These are phyloP conservation scores for Psilocybe cyanescens DNA, from an alignment of 768 basidiomycete genomes.

Conservation along the genomic window DNA sequence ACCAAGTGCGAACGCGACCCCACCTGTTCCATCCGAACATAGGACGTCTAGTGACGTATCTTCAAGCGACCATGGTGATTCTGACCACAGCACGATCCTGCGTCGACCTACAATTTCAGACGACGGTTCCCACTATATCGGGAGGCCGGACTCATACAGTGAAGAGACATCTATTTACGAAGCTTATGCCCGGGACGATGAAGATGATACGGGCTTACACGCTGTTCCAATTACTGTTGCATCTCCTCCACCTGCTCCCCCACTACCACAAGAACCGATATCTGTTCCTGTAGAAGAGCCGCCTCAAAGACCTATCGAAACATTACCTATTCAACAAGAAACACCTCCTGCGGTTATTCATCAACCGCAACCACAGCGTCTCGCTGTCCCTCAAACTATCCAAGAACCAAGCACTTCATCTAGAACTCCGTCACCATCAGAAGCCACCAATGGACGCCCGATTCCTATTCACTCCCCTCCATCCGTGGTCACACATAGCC, in stretches of 20 bases:
- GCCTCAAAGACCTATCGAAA: conserved; percentile 13
- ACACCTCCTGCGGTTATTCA: conserved; percentile 51
- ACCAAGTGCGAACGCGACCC: conserved; percentile 25
- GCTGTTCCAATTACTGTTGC: neutral
- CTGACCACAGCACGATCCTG: conserved; percentile 38
- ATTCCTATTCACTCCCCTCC: conserved; percentile 32
- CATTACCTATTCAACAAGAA: conserved; percentile 13
- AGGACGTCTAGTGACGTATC: conserved; percentile 75
- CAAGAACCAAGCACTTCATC: conserved; percentile 40
- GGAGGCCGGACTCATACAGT: conserved; percentile 74
- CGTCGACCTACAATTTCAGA: conserved; percentile 51
- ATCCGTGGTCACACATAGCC: conserved; percentile 32
- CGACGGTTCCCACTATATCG: conserved; percentile 36
- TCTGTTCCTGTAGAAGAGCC: conserved; percentile 20
- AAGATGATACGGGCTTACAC: conserved; percentile 46
- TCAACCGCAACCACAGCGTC: conserved; percentile 69
- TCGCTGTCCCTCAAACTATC: conserved; percentile 43
- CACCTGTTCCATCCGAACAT: conserved; percentile 37
- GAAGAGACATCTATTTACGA: conserved; percentile 87
- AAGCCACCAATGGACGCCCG: conserved; percentile 28
- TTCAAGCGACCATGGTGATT: conserved; percentile 70
- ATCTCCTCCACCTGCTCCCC: neutral
- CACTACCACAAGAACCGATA: conserved; percentile 13
- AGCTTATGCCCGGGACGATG: conserved; percentile 68
- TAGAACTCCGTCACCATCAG: conserved; percentile 64